Base-by-base conservation (phyloP, 1,284 basidiomycete species). In the Cryptococcus neoformans region DNA sequence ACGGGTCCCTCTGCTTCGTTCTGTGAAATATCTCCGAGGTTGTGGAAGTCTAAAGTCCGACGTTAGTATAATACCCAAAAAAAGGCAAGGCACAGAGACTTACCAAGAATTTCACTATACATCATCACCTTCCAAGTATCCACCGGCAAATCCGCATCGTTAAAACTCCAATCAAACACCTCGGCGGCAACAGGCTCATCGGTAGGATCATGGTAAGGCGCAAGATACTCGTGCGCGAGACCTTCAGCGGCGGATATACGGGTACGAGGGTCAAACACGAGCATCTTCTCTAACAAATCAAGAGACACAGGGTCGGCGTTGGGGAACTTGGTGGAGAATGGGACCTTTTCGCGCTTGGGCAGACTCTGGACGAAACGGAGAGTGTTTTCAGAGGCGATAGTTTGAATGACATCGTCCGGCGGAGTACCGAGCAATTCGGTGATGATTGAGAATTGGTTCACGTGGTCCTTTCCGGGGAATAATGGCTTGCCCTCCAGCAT, bases 121-220 rank as follows among this genome's bases (percentile, higher is more conserved):
- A 94, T 93, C 91, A 94, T 93, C 69, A 98, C 95, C 80, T 97
- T 98, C 95, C 95, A 99, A 3, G 92, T 97, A 75, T 99, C 95
- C 34, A 99, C 91, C 0, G 96, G 96, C 47, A 99, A 82, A 75
- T 99, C 95, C n/a, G 96, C 96, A 67, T 99, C 95, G 79, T 99
- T 99, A 85, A 99, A 99, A 70, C 87, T 90, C 95, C 95, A 99
- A 78, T 99, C 95, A 70, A 99, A 99, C 70, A 91, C 88, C 76
- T 98, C 94, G 39, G 84, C 85, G 7, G 95, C 92, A 45, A 89
- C 87, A 5, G 96, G 95, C 78, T 99, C 96, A 74, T 99, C 95
- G 7, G 92, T 93, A 7, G 95, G 93, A 79, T 99, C 96, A 75
- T 99, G 96, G 76, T 99, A 99, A 8, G 95, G 95, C 6, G 91